These are phyloP conservation scores for Aspergillus sclerotiicarbonarius DNA, from an alignment of 495 filamentous ascomycete species.

Conservation along the genomic window DNA sequence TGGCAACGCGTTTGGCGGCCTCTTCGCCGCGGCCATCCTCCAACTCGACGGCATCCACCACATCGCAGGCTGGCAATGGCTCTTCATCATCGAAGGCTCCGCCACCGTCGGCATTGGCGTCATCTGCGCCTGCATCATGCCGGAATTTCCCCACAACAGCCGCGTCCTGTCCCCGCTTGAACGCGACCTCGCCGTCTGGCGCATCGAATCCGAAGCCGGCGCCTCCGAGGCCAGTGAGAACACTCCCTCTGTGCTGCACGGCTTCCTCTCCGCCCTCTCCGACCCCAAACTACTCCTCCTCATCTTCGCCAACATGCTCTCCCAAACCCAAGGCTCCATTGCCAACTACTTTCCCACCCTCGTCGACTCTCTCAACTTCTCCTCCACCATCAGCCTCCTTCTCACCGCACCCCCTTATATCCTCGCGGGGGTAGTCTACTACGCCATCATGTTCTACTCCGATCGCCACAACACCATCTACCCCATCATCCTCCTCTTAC, in stretches of 20 bases:
- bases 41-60: slow-evolving; percentile 41
- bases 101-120: slow-evolving; percentile 43
- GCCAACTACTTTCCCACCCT: slow-evolving; percentile 18
- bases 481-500: slow-evolving; percentile 21
- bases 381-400: slow-evolving; percentile 8
- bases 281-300: slow-evolving; percentile 27
- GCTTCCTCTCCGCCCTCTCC: slow-evolving; percentile 23
- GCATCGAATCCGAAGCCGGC: slow-evolving; percentile 30
- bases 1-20: slow-evolving; percentile 56
- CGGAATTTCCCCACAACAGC: slow-evolving; percentile 35
- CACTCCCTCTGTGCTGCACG: slow-evolving; percentile 16
- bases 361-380: slow-evolving; percentile 7
- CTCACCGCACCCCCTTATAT: slow-evolving; percentile 21
- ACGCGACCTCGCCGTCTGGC: slow-evolving; percentile 29
- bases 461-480: slow-evolving; percentile 28
- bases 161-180: slow-evolving; percentile 22
- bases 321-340: slow-evolving; percentile 27
- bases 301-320: slow-evolving; percentile 30
- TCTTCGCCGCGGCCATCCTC: slow-evolving; percentile 54
- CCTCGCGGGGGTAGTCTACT: slow-evolving; percentile 26
- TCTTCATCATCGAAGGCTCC: slow-evolving; percentile 44
- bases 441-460: slow-evolving; percentile 26
- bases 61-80: slow-evolving; percentile 55
- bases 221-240: slow-evolving; percentile 26
- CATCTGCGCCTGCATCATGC: slow-evolving; percentile 39